These are phyloP conservation scores for Protomyces inouyei DNA, from an alignment of 1,139 yeast genomes.

Conservation along the genomic window DNA sequence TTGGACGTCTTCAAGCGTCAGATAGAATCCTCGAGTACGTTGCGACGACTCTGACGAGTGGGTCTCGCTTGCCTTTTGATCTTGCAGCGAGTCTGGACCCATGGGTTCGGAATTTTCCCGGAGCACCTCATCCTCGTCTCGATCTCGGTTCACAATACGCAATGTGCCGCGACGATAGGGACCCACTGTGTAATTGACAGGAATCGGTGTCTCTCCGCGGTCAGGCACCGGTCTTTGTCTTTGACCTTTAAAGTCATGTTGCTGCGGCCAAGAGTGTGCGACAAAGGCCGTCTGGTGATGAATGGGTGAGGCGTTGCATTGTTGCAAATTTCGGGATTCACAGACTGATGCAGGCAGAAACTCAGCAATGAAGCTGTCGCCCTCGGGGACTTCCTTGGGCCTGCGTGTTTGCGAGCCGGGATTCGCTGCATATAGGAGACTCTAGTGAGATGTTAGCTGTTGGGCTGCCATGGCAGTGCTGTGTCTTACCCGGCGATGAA, in stretches of 20 bases:
- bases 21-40: no score
- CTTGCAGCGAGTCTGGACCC: not conserved
- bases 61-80: not conserved
- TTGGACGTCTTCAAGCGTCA: no score
- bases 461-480: not conserved
- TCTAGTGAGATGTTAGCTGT: not conserved
- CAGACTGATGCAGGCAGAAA: no score
- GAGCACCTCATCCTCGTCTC: not conserved
- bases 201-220: not conserved
- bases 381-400: not conserved
- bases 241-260: not conserved
- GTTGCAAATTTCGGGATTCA: not conserved
- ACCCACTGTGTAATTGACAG: not conserved
- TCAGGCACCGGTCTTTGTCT: not conserved
- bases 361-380: no score
- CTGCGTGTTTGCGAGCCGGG: not conserved
- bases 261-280: not conserved
- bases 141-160: not conserved
- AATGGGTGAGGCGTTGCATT: not conserved
- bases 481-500: not conserved
- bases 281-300: not conserved
- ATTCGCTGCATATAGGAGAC: not conserved
- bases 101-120: not conserved
- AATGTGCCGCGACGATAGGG: not conserved
- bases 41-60: not conserved